Percentiles rank a stretch among this genome's conserved stretches.
phyloP scores from a whole-genome alignment of 129 eudicot genomes.

The Flaveria trinervia region DNA sequence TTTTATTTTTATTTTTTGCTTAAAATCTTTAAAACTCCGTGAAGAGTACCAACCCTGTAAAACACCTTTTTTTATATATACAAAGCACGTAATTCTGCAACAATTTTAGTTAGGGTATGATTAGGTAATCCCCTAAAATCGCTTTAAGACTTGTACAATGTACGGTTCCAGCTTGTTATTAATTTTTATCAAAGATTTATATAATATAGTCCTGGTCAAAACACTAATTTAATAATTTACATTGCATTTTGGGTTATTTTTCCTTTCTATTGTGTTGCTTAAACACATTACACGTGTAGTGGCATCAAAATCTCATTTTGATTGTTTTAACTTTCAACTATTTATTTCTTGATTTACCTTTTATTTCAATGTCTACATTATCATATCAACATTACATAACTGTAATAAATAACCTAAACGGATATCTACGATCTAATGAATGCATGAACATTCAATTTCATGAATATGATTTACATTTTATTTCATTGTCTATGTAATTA shows the following conservation, averaged over 20 bases:
- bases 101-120: too few species aligned
- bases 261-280: background rate
- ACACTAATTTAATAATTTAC: background rate
- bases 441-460: constrained; percentile 4
- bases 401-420: background rate
- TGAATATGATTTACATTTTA: background rate
- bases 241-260: background rate
- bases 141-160: too few species aligned
- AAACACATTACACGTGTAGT: background rate
- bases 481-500: background rate
- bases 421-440: background rate
- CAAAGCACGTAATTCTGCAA: too few species aligned
- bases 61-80: too few species aligned
- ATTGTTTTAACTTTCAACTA: too few species aligned
- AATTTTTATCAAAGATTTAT: too few species aligned
- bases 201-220: too few species aligned
- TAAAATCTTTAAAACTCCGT: too few species aligned
- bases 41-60: too few species aligned
- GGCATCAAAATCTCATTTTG: background rate
- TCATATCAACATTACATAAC: background rate
- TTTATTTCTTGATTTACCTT: background rate
- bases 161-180: too few species aligned
- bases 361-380: background rate
- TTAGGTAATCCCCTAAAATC: too few species aligned
- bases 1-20: too few species aligned